These are phyloP conservation scores for Cladophialophora psammophila DNA, from an alignment of 2,329 filamentous ascomycete species.

Conservation along the genomic window DNA sequence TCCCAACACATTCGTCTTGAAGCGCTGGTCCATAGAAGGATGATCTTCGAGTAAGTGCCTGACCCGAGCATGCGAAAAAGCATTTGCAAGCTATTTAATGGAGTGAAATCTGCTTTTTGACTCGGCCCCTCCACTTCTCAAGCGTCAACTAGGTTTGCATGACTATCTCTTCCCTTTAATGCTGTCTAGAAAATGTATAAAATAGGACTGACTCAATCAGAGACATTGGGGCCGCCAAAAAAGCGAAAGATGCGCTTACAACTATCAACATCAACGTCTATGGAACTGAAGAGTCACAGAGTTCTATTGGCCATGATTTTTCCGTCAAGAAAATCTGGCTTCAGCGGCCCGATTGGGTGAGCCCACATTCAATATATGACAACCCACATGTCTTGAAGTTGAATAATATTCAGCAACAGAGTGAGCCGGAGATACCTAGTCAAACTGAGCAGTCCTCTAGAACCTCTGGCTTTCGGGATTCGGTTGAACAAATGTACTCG, in stretches of 20 bases:
- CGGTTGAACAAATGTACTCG: constrained; percentile 27
- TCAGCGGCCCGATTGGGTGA: constrained; percentile 27
- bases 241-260: constrained; percentile 25
- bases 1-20: constrained; percentile 13
- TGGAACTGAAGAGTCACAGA: constrained; percentile 4
- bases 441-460: neutral
- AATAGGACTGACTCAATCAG: neutral
- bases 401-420: neutral
- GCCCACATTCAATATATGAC: constrained; percentile 26
- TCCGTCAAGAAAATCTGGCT: constrained; percentile 30
- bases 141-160: neutral
- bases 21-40: constrained; percentile 20
- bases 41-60: constrained; percentile 26
- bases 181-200: neutral
- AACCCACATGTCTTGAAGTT: constrained; percentile 32
- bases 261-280: constrained; percentile 36
- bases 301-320: constrained; percentile 8
- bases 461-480: constrained; percentile 13
- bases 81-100: neutral
- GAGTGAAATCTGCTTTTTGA: neutral
- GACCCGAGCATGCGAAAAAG: neutral
- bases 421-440: neutral
- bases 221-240: constrained; percentile 17
- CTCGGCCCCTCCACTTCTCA: neutral
- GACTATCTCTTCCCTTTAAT: neutral